Evolutionary conservation across 495 filamentous ascomycete species (phyloP).

Genomic region (Neurospora sp.): DNA sequence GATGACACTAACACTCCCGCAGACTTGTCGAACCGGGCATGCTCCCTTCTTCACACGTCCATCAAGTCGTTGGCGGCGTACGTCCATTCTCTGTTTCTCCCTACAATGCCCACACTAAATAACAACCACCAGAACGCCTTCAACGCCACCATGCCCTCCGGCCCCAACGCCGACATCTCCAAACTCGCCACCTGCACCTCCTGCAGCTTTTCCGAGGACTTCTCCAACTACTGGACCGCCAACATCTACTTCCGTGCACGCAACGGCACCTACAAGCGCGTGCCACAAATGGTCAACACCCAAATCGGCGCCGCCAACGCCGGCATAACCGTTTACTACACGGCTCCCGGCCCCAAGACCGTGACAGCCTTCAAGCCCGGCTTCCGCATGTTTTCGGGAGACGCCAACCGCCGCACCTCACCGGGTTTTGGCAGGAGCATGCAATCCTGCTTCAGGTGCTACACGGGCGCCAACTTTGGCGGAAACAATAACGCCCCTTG

Average conservation of each 20-base stretch:
- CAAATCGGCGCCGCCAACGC: slow-evolving; percentile 13
- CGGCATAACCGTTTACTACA: slow-evolving; percentile 24
- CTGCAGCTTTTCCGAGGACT: slow-evolving; percentile 34
- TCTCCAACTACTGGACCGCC: slow-evolving; percentile 45
- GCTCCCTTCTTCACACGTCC: slow-evolving; percentile 30
- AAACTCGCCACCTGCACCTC: slow-evolving; percentile 28
- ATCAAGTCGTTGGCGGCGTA: slow-evolving; percentile 38
- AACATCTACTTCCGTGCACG: slow-evolving; percentile 42
- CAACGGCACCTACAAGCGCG: slow-evolving; percentile 42
- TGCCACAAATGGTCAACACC: slow-evolving; percentile 22
- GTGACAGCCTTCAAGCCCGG: slow-evolving; percentile 42
- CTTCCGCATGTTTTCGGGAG: slow-evolving; percentile 43
- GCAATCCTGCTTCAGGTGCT: slow-evolving; percentile 37
- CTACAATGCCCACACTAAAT: not conserved
- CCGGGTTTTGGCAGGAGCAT: slow-evolving; percentile 20
- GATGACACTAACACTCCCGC: not conserved
- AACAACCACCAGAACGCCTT: slow-evolving; percentile 21
- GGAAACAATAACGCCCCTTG: slow-evolving; percentile 32
- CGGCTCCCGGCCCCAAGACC: slow-evolving; percentile 24
- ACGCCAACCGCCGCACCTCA: slow-evolving; percentile 24
- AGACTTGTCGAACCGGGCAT: slow-evolving; percentile 29
- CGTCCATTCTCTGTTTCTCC: not conserved
- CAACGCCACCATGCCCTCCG: slow-evolving; percentile 31
- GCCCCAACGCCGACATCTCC: slow-evolving; percentile 24
- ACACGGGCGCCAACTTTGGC: slow-evolving; percentile 36